Evolutionary conservation across 495 filamentous ascomycete species (phyloP).

Genomic region (Evernia prunastri): DNA sequence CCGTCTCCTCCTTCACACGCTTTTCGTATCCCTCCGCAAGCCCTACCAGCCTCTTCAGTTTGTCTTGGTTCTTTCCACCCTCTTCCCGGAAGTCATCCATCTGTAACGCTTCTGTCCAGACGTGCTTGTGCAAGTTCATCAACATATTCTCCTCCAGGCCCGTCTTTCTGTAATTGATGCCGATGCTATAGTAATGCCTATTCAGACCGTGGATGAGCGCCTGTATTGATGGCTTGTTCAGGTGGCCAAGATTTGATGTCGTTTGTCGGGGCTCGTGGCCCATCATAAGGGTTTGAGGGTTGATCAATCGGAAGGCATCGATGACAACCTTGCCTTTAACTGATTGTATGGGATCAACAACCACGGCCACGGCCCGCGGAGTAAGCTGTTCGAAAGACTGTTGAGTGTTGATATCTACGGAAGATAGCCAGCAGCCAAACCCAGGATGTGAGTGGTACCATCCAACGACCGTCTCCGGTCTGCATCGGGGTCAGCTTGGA

Average conservation of each 20-base stretch:
- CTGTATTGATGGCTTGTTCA: conserved; percentile 98
- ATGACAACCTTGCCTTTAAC: conserved; percentile 99
- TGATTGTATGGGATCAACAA: conserved; percentile 97
- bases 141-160: conserved; percentile 98
- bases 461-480: conserved; percentile 92
- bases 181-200: conserved; percentile 98
- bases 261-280: conserved; percentile 98
- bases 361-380: conserved; percentile 90
- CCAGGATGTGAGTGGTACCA: conserved; percentile 99
- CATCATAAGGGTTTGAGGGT: conserved; percentile 96
- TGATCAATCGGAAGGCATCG: conserved; percentile 97
- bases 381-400: conserved; percentile 98
- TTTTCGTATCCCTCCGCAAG: conserved; percentile 97
- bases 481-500: conserved; percentile 32
- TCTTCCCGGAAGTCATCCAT: conserved; percentile 95
- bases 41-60: conserved; percentile 76
- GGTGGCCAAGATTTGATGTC: conserved; percentile 92
- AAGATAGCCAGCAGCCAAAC: conserved; percentile 98
- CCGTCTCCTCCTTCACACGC: conserved; percentile 95
- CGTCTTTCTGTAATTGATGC: conserved; percentile 95
- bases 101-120: conserved; percentile 94
- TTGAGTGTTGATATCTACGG: conserved; percentile 98
- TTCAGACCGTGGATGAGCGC: conserved; percentile 98
- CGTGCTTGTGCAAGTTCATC: conserved; percentile 99
- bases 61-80: conserved; percentile 72